These are phyloP conservation scores for Candida tetrigidarum DNA, from an alignment of 1,139 yeast genomes.

Conservation along the genomic window DNA sequence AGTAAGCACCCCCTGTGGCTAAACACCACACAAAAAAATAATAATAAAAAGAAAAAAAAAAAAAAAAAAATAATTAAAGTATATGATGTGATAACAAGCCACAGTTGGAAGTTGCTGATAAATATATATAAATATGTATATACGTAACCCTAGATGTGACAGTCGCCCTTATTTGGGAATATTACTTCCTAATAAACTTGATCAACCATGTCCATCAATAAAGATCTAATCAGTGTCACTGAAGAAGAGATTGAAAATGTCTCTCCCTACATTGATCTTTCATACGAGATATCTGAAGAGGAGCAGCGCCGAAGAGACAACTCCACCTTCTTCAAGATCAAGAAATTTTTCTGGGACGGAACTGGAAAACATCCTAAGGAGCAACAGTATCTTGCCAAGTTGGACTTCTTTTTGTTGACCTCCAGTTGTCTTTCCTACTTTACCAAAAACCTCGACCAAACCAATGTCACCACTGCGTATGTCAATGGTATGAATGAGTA, in stretches of 20 bases:
- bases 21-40: too few relatives aligned
- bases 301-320: constrained; percentile 28
- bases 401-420: constrained; percentile 49
- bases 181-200: too few relatives aligned
- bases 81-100: neutral
- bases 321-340: constrained; percentile 29
- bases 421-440: too few relatives aligned
- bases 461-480: constrained; percentile 55
- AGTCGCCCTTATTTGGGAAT: too few relatives aligned
- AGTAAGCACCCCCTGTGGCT: too few relatives aligned
- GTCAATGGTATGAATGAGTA: constrained; percentile 67
- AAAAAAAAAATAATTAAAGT: too few relatives aligned
- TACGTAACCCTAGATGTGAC: neutral
- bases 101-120: neutral
- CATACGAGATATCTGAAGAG: constrained; percentile 33
- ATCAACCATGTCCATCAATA: neutral
- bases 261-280: constrained; percentile 31
- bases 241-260: neutral
- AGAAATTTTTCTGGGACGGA: constrained; percentile 51
- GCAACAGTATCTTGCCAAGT: constrained; percentile 40
- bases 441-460: constrained; percentile 45
- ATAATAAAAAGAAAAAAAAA: too few relatives aligned
- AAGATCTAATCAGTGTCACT: neutral
- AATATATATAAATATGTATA: too few relatives aligned
- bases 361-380: constrained; percentile 51